A percentile compares a stretch with the other conserved stretches of the same genome.
These are phyloP conservation scores for Mariannaea elegans DNA, from an alignment of 2,329 filamentous ascomycete species.

Conservation along the genomic window DNA sequence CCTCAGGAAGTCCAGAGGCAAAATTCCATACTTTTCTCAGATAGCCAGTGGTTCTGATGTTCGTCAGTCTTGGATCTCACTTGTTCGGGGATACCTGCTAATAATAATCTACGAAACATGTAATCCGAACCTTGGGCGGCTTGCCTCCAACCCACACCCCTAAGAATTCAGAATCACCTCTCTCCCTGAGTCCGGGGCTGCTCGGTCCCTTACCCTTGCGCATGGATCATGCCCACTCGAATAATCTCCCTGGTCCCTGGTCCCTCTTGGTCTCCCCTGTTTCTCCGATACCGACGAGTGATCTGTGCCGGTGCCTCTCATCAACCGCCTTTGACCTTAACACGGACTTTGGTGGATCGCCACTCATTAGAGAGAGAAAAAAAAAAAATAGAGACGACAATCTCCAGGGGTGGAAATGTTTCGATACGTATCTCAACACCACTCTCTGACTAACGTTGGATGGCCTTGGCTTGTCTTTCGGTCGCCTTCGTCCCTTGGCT, in stretches of 20 bases:
- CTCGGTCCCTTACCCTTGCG: constrained; percentile 32
- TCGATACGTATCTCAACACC: constrained; percentile 30
- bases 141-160: too few relatives aligned
- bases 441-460: constrained; percentile 14
- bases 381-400: constrained; percentile 29
- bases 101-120: constrained; percentile 30
- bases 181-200: constrained; percentile 32
- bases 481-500: constrained; percentile 20
- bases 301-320: constrained; percentile 35
- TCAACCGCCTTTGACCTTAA: constrained; percentile 32
- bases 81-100: constrained; percentile 5
- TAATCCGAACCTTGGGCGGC: not conserved
- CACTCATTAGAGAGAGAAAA: constrained; percentile 27
- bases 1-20: constrained; percentile 4
- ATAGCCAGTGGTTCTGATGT: not conserved
- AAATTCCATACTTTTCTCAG: not conserved
- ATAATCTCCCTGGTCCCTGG: constrained; percentile 34
- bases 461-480: constrained; percentile 12
- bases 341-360: constrained; percentile 35
- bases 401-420: constrained; percentile 32
- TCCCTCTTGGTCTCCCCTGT: constrained; percentile 26
- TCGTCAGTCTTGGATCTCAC: not conserved
- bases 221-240: constrained; percentile 26
- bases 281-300: constrained; percentile 34
- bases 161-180: not conserved